Evolutionary conservation across 441 rosid genomes (phyloP).

Genomic region (Capsella rubella): DNA sequence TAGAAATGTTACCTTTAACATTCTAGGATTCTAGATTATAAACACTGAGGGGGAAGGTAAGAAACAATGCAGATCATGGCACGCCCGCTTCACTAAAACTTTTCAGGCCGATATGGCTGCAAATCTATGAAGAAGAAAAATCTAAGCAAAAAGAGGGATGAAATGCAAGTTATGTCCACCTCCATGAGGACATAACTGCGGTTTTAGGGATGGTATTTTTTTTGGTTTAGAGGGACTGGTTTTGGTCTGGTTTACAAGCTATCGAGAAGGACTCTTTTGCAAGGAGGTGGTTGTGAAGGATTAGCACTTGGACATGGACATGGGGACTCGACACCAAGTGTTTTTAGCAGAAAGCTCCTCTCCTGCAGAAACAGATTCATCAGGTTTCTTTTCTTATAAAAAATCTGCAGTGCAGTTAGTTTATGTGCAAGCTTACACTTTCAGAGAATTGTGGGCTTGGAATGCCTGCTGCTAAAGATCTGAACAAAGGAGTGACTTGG

Average conservation of each 20-base stretch:
- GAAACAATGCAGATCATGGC: constrained; percentile 66
- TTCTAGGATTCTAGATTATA: constrained; percentile 63
- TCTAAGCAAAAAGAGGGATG: constrained; percentile 39
- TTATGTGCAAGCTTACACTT: constrained; percentile 71
- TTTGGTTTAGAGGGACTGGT: constrained; percentile 26
- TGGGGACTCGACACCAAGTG: constrained; percentile 93
- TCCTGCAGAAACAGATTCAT: constrained; percentile 65
- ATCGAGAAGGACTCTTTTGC: constrained; percentile 97
- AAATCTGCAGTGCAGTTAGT: not conserved
- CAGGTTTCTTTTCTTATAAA: not conserved
- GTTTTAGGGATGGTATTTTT: not conserved
- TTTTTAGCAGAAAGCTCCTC: constrained; percentile 88
- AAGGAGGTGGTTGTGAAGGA: constrained; percentile 83
- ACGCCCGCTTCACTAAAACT: constrained; percentile 72
- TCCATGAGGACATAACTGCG: constrained; percentile 44
- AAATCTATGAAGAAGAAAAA: constrained; percentile 49
- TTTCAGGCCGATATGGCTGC: constrained; percentile 81
- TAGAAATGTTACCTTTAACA: constrained; percentile 73
- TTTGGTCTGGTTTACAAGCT: constrained; percentile 64
- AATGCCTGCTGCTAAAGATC: constrained; percentile 95
- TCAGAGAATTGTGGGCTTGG: constrained; percentile 99
- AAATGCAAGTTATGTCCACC: constrained; percentile 39
- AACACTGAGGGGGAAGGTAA: constrained; percentile 34
- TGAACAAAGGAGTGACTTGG: constrained; percentile 92
- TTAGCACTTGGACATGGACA: constrained; percentile 58